phyloP scores from a whole-genome alignment of 306 rosid genomes.

The Casuarina glauca region DNA sequence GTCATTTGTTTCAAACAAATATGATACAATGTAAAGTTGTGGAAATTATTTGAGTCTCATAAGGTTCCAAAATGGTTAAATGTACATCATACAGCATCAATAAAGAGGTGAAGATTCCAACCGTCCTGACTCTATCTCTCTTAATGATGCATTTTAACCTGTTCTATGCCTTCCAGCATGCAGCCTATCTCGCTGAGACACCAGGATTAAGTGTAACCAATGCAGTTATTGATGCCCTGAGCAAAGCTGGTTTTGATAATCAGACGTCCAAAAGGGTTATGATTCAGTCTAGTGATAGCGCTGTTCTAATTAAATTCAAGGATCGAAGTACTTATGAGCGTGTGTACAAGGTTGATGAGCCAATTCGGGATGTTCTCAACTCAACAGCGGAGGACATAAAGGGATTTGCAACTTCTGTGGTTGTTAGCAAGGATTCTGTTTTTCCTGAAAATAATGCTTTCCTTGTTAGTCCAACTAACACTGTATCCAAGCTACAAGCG shows the following conservation, averaged over 20 bases:
- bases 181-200: constrained; percentile 66
- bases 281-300: constrained; percentile 76
- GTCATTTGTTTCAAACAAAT: background rate
- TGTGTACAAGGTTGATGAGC: constrained; percentile 68
- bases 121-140: constrained; percentile 1
- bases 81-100: background rate
- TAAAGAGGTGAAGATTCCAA: background rate
- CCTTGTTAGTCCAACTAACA: constrained; percentile 32
- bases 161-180: constrained; percentile 57
- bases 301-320: constrained; percentile 66
- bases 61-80: constrained; percentile 9
- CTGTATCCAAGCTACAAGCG: constrained; percentile 41
- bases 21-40: background rate
- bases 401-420: constrained; percentile 65
- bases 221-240: constrained; percentile 53
- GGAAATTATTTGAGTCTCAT: constrained; percentile 3
- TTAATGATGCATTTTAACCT: constrained; percentile 17
- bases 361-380: constrained; percentile 41
- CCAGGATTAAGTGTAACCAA: constrained; percentile 53
- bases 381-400: constrained; percentile 61
- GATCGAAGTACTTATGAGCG: constrained; percentile 54
- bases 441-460: constrained; percentile 29
- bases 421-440: constrained; percentile 60
- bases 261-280: constrained; percentile 50
- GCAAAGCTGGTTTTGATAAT: constrained; percentile 66